phyloP scores from a whole-genome alignment of 805 yeast species.

The Metahyphopichia silvanorum region DNA sequence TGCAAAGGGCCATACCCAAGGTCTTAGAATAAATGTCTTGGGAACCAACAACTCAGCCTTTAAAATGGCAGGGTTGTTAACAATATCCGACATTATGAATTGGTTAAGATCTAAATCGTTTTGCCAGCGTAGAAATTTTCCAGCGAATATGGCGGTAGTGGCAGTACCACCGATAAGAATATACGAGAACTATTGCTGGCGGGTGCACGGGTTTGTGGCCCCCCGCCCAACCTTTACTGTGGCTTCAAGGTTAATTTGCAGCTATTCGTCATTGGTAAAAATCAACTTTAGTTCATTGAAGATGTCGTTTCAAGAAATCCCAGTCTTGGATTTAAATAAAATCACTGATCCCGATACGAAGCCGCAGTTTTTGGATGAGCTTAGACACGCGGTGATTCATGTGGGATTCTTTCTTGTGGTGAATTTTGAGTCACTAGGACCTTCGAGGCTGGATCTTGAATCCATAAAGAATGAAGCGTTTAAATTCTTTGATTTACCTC shows the following conservation, averaged over 20 bases:
- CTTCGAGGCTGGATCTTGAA: conserved; percentile 34
- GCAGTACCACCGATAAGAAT: too few relatives aligned
- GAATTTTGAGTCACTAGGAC: conserved; percentile 38
- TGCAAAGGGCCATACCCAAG: conserved; percentile 81
- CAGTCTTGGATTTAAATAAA: conserved; percentile 42
- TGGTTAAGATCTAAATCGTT: too few relatives aligned
- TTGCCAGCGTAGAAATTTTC: too few relatives aligned
- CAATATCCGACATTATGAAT: conserved; percentile 43
- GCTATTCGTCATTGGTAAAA: not conserved
- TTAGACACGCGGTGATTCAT: conserved; percentile 47
- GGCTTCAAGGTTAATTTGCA: not conserved
- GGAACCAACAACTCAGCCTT: conserved; percentile 75
- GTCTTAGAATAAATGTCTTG: conserved; percentile 54
- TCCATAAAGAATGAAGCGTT: conserved; percentile 37
- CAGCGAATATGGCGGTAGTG: too few relatives aligned
- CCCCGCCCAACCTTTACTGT: not conserved
- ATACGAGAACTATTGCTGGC: too few relatives aligned
- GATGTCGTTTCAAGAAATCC: conserved; percentile 39
- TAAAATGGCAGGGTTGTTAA: conserved; percentile 68
- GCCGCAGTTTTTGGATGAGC: conserved; percentile 36
- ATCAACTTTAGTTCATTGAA: not conserved
- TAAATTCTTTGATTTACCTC: conserved; percentile 45
- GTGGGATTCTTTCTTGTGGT: conserved; percentile 53
- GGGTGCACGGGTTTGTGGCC: not conserved
- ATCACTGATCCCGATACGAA: conserved; percentile 43